phyloP scores from a whole-genome alignment of 805 yeast genomes.

The Kazachstania psychrophila region DNA sequence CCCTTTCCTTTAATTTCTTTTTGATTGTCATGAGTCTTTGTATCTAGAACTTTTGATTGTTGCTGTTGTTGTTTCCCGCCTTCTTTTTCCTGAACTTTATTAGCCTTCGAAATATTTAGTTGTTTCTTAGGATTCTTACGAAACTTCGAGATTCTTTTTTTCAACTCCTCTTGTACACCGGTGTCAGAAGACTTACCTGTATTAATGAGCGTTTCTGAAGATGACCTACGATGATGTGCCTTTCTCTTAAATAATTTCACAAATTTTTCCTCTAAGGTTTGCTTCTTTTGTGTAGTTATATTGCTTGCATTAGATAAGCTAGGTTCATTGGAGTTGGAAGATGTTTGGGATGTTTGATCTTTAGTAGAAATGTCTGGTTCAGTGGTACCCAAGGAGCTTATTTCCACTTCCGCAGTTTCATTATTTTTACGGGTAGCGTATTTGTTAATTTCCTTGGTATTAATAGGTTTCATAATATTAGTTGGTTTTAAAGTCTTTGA shows the following conservation, averaged over 20 bases:
- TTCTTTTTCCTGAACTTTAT: not conserved
- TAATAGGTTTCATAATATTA: not conserved
- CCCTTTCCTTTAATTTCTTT: not conserved
- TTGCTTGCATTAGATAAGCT: too few species aligned
- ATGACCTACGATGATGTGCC: conserved; percentile 8
- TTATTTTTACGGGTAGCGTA: not conserved
- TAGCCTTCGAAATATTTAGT: not conserved
- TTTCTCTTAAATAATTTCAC: conserved; percentile 19
- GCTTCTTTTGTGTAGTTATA: conserved; percentile 1
- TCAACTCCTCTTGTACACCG: conserved; percentile 6
- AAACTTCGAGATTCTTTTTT: conserved; percentile 7
- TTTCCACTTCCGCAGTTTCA: not conserved
- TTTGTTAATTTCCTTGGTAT: not conserved
- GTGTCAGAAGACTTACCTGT: conserved; percentile 2
- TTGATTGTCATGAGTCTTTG: not conserved
- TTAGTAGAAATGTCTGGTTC: too few species aligned
- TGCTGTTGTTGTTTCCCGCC: not conserved
- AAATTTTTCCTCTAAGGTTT: conserved; percentile 20
- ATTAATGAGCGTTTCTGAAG: conserved; percentile 4
- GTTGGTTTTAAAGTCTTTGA: not conserved
- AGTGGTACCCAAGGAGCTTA: not conserved
- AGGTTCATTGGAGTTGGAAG: too few species aligned
- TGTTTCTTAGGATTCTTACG: conserved; percentile 5
- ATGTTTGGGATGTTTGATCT: too few species aligned
- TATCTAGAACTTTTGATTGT: not conserved